phyloP scores from a whole-genome alignment of 2,329 filamentous ascomycete genomes.

The Apiospora saccharicola region DNA sequence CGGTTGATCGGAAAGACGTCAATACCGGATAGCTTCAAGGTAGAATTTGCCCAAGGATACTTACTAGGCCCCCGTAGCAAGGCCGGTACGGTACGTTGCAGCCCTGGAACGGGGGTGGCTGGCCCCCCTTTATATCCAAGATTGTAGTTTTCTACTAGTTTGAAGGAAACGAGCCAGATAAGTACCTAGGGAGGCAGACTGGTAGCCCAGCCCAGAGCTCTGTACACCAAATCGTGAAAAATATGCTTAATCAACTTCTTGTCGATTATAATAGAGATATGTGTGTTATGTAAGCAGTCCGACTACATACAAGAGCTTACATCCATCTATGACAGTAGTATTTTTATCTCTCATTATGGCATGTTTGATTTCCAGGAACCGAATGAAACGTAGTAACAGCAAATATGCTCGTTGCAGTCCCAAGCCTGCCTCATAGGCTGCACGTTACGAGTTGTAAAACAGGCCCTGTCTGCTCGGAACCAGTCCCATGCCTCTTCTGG shows the following conservation, averaged over 20 bases:
- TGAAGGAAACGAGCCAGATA: neutral
- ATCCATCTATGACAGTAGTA: neutral
- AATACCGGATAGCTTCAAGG: neutral
- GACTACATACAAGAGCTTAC: neutral
- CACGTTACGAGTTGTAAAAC: neutral
- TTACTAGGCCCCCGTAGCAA: neutral
- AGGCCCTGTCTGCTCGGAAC: neutral
- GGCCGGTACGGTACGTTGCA: neutral
- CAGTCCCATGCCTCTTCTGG: neutral
- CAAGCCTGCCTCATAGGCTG: neutral
- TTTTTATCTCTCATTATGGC: neutral
- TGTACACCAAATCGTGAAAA: neutral
- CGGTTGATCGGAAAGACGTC: neutral
- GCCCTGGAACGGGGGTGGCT: neutral
- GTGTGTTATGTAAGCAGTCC: constrained; percentile 6
- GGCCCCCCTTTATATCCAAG: neutral
- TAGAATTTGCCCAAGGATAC: neutral
- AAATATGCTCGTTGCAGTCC: neutral
- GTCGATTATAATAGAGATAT: neutral
- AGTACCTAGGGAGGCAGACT: neutral
- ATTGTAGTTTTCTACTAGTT: neutral
- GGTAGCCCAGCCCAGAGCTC: neutral
- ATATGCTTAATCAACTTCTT: neutral
- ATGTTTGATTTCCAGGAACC: neutral
- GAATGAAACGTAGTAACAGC: neutral